Evolutionary conservation across 495 filamentous ascomycete species (phyloP).

Genomic region (Penicillium samsonianum): DNA sequence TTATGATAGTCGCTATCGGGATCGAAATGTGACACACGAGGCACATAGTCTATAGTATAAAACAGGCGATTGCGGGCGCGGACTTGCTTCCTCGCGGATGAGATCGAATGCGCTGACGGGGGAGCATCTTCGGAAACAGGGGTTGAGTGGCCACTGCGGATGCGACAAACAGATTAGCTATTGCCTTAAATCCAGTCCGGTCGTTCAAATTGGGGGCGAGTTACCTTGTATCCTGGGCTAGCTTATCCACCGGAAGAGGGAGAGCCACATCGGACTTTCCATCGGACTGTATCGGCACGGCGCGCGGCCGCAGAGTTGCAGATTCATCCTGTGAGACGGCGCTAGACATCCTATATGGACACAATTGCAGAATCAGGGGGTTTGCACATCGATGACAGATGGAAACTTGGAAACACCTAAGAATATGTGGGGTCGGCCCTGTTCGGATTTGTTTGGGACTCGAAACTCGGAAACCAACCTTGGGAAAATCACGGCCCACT

Average conservation of each 20-base stretch:
- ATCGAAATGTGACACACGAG: constrained; percentile 96
- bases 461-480: not conserved
- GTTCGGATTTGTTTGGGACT: constrained; percentile 14
- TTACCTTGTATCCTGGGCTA: constrained; percentile 36
- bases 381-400: constrained; percentile 29
- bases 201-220: not conserved
- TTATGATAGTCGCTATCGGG: constrained; percentile 87
- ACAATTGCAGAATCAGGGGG: constrained; percentile 14
- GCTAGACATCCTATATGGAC: constrained; percentile 36
- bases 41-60: constrained; percentile 90
- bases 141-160: constrained; percentile 77
- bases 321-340: constrained; percentile 36
- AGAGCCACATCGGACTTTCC: constrained; percentile 26
- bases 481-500: constrained; percentile 7
- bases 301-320: constrained; percentile 36
- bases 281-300: constrained; percentile 28
- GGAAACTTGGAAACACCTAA: not conserved
- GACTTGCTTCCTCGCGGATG: constrained; percentile 78
- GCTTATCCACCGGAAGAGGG: constrained; percentile 29
- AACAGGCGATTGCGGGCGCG: constrained; percentile 86
- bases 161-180: constrained; percentile 9
- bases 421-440: not conserved
- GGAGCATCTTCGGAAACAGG: constrained; percentile 88
- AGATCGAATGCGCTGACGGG: constrained; percentile 83
- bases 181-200: not conserved